Evolutionary conservation across 208 protist species (phyloP).

Genomic region (Histomonas meleagridis): DNA sequence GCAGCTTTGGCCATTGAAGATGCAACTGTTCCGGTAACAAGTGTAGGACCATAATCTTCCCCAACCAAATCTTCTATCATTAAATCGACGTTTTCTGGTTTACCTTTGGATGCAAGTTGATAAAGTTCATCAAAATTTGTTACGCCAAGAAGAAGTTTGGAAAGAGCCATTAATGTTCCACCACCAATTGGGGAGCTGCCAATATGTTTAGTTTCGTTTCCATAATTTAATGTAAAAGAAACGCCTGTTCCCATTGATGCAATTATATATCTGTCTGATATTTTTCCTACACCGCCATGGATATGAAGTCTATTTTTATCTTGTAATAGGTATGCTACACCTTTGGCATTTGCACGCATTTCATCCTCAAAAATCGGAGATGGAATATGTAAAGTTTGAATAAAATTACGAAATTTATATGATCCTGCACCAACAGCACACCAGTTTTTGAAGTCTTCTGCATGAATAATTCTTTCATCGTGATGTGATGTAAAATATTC

Average conservation of each 20-base stretch:
- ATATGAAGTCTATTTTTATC: not conserved
- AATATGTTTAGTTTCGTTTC: not conserved
- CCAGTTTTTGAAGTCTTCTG: not conserved
- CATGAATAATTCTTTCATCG: not conserved
- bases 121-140: not conserved
- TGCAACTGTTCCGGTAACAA: not conserved
- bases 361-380: not conserved
- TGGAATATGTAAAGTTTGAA: not conserved
- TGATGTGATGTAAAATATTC: not conserved
- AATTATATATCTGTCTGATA: not conserved
- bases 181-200: not conserved
- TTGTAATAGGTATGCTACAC: not conserved
- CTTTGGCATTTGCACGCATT: not conserved
- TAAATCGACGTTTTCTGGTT: not conserved
- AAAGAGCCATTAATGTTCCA: not conserved
- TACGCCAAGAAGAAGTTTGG: not conserved
- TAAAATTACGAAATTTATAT: not conserved
- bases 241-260: not conserved
- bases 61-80: not conserved
- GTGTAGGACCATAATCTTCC: not conserved
- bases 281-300: not conserved
- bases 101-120: not conserved
- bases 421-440: not conserved
- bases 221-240: not conserved
- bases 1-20: not conserved